Evolutionary conservation across 257 asterid species (phyloP).

Genomic region (Perilla frutescens): DNA sequence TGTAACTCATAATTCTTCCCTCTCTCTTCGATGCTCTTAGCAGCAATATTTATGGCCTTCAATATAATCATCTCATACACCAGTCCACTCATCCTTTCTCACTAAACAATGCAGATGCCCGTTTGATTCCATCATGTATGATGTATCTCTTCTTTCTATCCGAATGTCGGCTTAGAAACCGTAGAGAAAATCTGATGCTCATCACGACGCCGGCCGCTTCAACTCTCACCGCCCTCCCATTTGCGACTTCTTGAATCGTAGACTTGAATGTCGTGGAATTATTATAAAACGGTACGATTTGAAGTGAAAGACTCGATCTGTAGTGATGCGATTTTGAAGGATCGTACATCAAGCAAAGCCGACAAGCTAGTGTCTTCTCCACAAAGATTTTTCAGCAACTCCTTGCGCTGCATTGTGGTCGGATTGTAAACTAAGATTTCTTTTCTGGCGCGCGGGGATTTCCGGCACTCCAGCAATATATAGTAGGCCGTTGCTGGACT

Average conservation of each 20-base stretch:
- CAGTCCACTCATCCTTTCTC: too few species aligned
- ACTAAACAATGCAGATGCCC: slow-evolving; percentile 18
- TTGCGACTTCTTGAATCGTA: background rate
- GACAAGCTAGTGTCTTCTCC: too few species aligned
- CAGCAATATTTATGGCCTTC: too few species aligned
- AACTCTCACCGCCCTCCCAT: background rate
- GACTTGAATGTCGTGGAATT: background rate
- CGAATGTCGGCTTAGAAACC: background rate
- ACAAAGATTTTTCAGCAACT: background rate
- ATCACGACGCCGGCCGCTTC: background rate
- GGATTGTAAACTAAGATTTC: background rate
- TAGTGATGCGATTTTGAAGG: background rate
- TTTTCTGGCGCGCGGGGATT: too few species aligned
- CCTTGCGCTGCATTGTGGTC: background rate
- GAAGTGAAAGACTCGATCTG: too few species aligned
- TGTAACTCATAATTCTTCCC: background rate
- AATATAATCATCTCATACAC: slow-evolving; percentile 16
- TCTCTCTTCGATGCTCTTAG: background rate
- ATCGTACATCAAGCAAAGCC: background rate
- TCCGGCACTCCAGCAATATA: background rate
- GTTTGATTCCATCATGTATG: slow-evolving; percentile 16
- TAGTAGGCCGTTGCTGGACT: slow-evolving; percentile 20
- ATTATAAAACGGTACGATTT: too few species aligned
- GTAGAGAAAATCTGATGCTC: background rate
- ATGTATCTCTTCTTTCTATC: too few species aligned